Percentiles rank a stretch among this genome's conserved stretches.
Conservation (phyloP, 2,329 filamentous ascomycete species). For the Colletotrichum gloeosporioides region DNA sequence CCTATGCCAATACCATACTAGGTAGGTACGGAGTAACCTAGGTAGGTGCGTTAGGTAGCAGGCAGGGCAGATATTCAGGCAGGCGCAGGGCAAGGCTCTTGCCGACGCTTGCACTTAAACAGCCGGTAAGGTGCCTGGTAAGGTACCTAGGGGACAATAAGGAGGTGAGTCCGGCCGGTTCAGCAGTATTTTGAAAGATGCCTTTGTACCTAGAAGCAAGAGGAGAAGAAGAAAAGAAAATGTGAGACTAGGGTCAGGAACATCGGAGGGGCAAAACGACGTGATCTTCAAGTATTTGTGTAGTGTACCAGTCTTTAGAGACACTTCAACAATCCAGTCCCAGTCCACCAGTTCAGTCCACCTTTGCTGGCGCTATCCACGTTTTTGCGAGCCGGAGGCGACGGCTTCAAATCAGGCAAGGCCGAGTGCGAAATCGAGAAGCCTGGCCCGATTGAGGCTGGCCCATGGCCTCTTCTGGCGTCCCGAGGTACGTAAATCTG, state of each 20-base stretch:
- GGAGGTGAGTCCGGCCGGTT: background rate
- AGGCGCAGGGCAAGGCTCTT: background rate
- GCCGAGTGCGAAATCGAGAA: background rate
- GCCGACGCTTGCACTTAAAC: background rate
- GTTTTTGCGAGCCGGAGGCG: background rate
- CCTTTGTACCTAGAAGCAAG: background rate
- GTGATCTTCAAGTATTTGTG: background rate
- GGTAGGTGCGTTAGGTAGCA: background rate
- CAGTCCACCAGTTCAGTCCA: background rate
- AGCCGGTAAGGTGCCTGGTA: background rate
- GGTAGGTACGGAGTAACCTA: background rate
- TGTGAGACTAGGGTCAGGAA: background rate
- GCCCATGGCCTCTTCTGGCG: background rate
- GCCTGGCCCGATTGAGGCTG: background rate
- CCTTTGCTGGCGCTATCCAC: background rate
- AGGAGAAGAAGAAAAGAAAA: background rate
- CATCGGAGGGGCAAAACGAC: background rate
- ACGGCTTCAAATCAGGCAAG: background rate
- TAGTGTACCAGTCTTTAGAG: background rate
- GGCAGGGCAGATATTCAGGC: background rate
- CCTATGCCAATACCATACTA: background rate
- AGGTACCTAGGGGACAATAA: background rate
- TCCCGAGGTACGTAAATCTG: background rate
- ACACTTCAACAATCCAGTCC: background rate
- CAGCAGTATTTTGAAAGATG: background rate